These are phyloP conservation scores for Schizosaccharomyces osmophilus DNA, from an alignment of 805 yeast species.

Conservation along the genomic window DNA sequence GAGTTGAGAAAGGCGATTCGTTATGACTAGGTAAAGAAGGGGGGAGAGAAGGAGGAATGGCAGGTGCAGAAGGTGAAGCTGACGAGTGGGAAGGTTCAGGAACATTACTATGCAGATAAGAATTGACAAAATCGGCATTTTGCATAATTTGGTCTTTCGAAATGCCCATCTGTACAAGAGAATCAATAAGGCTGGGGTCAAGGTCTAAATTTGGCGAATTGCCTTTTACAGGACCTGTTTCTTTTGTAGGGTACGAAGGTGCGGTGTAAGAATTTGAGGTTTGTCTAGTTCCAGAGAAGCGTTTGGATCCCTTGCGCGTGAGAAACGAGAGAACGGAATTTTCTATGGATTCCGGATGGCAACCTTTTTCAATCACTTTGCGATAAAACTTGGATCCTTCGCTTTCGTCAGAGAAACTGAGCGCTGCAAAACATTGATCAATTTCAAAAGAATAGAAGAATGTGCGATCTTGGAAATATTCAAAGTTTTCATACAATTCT, in stretches of 20 bases:
- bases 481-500: conserved; percentile 68
- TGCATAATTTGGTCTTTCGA: conserved; percentile 76
- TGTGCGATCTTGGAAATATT: conserved; percentile 78
- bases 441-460: conserved; percentile 87
- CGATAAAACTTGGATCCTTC: conserved; percentile 77
- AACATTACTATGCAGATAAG: conserved; percentile 26
- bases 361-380: conserved; percentile 46
- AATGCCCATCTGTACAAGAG: conserved; percentile 35
- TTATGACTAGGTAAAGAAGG: conserved; percentile 17
- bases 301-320: neutral
- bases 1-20: conserved; percentile 10
- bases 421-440: conserved; percentile 69
- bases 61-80: conserved; percentile 10
- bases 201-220: neutral
- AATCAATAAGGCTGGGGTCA: neutral
- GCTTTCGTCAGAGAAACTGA: conserved; percentile 63
- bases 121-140: conserved; percentile 58
- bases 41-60: conserved; percentile 3
- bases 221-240: neutral
- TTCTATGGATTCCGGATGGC: conserved; percentile 11
- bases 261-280: neutral
- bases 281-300: neutral
- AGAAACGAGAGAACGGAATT: neutral
- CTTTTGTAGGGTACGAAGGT: neutral
- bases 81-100: conserved; percentile 44